Percentiles rank a stretch among this genome's conserved stretches.
These are phyloP conservation scores for Teratosphaeria epicoccoides DNA, from an alignment of 2,329 filamentous ascomycete genomes.

Conservation along the genomic window DNA sequence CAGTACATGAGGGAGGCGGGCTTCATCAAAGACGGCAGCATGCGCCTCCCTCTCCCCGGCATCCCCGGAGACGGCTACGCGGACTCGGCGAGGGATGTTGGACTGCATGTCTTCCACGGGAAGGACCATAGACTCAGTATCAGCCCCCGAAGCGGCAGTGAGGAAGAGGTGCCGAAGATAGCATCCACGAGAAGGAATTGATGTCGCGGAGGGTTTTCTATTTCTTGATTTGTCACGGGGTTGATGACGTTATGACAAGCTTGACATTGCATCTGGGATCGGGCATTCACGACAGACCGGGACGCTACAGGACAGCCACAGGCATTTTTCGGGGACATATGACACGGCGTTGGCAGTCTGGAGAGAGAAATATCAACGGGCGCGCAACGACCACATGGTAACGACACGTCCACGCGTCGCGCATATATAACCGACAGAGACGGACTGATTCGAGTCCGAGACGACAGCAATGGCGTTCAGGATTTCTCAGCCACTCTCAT, in stretches of 20 bases:
- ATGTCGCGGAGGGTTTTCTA: background rate
- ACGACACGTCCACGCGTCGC: too few species aligned
- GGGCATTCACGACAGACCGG: too few species aligned
- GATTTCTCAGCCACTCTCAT: background rate
- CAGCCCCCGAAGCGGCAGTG: slow-evolving; percentile 20
- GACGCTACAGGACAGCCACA: too few species aligned
- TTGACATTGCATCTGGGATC: too few species aligned
- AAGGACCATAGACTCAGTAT: slow-evolving; percentile 21
- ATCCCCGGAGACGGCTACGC: slow-evolving; percentile 26
- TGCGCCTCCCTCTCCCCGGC: slow-evolving; percentile 23
- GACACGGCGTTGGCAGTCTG: too few species aligned
- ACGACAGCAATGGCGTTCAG: background rate
- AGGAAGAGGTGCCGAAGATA: slow-evolving; percentile 16
- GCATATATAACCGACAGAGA: too few species aligned
- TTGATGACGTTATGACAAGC: background rate
- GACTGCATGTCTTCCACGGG: slow-evolving; percentile 26
- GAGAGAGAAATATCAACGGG: too few species aligned
- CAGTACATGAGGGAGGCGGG: slow-evolving; percentile 40
- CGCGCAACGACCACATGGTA: background rate
- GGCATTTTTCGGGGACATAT: too few species aligned
- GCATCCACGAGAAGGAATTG: background rate
- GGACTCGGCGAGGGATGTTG: slow-evolving; percentile 26
- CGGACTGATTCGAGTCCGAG: too few species aligned
- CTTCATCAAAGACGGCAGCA: slow-evolving; percentile 20
- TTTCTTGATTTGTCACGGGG: too few species aligned